Evolutionary conservation across 1,284 basidiomycete genomes (phyloP).

Genomic region (Boletellus dicymbophilus): DNA sequence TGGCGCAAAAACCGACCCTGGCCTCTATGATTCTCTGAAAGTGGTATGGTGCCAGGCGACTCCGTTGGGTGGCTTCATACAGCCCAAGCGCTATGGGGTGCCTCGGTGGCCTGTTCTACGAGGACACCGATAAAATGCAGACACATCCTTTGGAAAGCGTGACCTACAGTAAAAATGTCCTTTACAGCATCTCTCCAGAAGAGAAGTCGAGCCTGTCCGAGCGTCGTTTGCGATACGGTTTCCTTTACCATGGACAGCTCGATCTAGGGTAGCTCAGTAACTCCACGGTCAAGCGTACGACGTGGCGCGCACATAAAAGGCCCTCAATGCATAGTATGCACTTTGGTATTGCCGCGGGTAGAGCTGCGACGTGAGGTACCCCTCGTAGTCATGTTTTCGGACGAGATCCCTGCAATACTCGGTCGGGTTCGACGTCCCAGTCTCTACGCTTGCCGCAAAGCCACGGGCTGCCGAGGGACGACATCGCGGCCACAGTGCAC

Average conservation of each 20-base stretch:
- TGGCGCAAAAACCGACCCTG: conserved; percentile 52
- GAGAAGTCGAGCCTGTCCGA: conserved; percentile 89
- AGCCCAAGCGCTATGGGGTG: conserved; percentile 86
- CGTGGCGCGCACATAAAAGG: conserved; percentile 80
- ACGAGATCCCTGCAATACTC: conserved; percentile 71
- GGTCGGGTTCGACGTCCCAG: conserved; percentile 43
- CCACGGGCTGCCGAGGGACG: conserved; percentile 6
- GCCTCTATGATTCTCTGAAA: conserved; percentile 86
- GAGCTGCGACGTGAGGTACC: conserved; percentile 76
- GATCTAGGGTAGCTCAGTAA: conserved; percentile 50
- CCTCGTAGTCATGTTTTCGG: conserved; percentile 79
- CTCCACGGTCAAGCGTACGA: conserved; percentile 1
- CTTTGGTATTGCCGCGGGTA: conserved; percentile 68
- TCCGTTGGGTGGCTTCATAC: conserved; percentile 53
- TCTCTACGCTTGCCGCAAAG: conserved; percentile 17
- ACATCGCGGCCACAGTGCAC: conserved; percentile 8
- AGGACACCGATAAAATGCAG: conserved; percentile 18
- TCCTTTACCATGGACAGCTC: conserved; percentile 86
- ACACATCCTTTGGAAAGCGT: neutral
- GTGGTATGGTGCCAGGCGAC: conserved; percentile 70
- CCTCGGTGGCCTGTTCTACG: conserved; percentile 71
- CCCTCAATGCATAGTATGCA: conserved; percentile 82
- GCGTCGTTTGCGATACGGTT: conserved; percentile 72
- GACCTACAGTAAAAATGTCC: conserved; percentile 65
- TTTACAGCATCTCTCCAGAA: conserved; percentile 92